Percentiles rank a stretch among this genome's conserved stretches.
phyloP scores from a whole-genome alignment of 2,329 filamentous ascomycete genomes.

The Alternaria gaisen region DNA sequence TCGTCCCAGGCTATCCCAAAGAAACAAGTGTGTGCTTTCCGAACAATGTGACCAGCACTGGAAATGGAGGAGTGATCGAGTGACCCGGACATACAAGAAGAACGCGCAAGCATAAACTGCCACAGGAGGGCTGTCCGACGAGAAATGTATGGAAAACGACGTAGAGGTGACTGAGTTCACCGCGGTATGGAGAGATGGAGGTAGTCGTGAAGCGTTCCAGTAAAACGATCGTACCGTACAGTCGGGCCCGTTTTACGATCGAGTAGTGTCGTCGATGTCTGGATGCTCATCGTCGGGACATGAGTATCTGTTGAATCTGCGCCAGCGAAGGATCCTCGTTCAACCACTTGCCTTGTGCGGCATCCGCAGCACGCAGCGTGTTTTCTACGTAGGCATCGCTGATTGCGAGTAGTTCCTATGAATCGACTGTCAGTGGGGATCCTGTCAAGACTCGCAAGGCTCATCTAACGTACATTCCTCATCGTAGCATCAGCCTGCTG shows the following conservation, averaged over 20 bases:
- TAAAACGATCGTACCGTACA: not conserved
- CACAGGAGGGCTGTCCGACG: not conserved
- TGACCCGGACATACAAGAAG: not conserved
- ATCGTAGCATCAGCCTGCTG: constrained; percentile 60
- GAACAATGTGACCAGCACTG: constrained; percentile 27
- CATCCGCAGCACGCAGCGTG: constrained; percentile 64
- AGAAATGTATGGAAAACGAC: not conserved
- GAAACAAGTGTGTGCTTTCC: constrained; percentile 15
- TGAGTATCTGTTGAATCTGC: constrained; percentile 55
- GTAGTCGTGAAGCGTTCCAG: not conserved
- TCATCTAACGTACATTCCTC: constrained; percentile 54
- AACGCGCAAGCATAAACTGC: not conserved
- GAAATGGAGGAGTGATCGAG: not conserved
- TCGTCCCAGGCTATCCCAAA: constrained; percentile 7
- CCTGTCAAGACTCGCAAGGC: constrained; percentile 15
- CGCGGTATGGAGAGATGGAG: not conserved
- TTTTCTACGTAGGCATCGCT: constrained; percentile 66
- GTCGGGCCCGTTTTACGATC: not conserved
- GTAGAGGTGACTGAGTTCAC: not conserved
- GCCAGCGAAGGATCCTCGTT: constrained; percentile 66
- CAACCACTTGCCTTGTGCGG: constrained; percentile 68
- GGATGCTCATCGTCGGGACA: constrained; percentile 37
- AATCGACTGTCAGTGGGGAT: not conserved
- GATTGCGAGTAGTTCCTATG: constrained; percentile 64
- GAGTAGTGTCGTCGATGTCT: not conserved